A percentile compares a stretch with the other conserved stretches of the same genome.
Evolutionary conservation across 2,329 filamentous ascomycete species (phyloP).

Genomic region (Fusarium vanettenii): DNA sequence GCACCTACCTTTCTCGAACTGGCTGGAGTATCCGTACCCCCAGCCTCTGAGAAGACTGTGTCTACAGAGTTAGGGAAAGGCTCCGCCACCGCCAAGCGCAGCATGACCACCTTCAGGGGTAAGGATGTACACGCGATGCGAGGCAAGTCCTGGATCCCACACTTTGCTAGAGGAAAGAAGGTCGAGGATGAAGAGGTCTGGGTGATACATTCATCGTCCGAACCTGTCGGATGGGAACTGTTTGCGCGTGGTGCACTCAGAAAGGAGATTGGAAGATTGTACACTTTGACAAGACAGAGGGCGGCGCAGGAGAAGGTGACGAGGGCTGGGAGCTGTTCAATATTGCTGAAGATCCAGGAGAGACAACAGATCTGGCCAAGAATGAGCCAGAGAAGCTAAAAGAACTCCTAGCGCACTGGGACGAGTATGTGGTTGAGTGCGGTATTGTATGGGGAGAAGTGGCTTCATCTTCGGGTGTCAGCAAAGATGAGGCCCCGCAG

Average conservation of each 20-base stretch:
- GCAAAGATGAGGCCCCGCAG: slow-evolving; percentile 3
- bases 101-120: slow-evolving; percentile 49
- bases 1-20: background rate
- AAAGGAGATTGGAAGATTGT: slow-evolving; percentile 49
- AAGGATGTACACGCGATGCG: slow-evolving; percentile 63
- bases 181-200: background rate
- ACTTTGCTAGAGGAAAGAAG: background rate
- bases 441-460: slow-evolving; percentile 18
- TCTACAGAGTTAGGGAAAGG: background rate
- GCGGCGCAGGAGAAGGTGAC: slow-evolving; percentile 28
- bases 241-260: slow-evolving; percentile 49
- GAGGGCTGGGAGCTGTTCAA: slow-evolving; percentile 32
- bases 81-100: background rate
- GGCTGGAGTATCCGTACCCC: background rate
- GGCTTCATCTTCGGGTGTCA: background rate
- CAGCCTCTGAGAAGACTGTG: background rate
- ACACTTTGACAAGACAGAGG: slow-evolving; percentile 41
- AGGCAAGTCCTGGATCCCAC: slow-evolving; percentile 46
- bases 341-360: background rate
- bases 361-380: background rate
- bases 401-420: slow-evolving; percentile 43
- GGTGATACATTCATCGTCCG: background rate
- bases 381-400: slow-evolving; percentile 28
- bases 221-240: slow-evolving; percentile 37
- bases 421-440: slow-evolving; percentile 48